These are phyloP conservation scores for Debaryomyces coudertii DNA, from an alignment of 1,139 yeast genomes.

Conservation along the genomic window DNA sequence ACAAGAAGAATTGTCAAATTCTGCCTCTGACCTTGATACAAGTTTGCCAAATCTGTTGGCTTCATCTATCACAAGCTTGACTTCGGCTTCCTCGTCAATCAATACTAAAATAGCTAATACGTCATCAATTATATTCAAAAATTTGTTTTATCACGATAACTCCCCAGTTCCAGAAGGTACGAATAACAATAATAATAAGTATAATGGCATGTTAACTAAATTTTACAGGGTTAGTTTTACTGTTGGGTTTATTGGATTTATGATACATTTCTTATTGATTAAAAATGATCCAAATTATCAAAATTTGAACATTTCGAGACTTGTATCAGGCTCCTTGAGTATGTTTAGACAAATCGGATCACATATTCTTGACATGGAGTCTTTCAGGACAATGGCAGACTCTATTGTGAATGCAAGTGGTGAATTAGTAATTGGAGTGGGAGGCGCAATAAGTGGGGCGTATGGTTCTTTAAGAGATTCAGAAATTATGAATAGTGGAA, in stretches of 20 bases:
- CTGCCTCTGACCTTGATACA: constrained; percentile 21
- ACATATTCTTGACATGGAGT: constrained; percentile 12
- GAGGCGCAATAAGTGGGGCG: constrained; percentile 18
- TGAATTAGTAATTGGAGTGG: constrained; percentile 16
- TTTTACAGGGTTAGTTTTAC: constrained; percentile 42
- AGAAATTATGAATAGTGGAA: constrained; percentile 22
- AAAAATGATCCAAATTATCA: constrained; percentile 23
- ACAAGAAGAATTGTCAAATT: constrained; percentile 31
- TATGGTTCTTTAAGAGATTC: constrained; percentile 20
- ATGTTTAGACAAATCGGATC: constrained; percentile 12
- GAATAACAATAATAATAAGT: constrained; percentile 13
- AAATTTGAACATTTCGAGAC: constrained; percentile 14
- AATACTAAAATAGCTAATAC: constrained; percentile 32
- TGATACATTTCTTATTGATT: constrained; percentile 40
- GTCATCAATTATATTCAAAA: constrained; percentile 38
- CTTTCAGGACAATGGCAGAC: constrained; percentile 11
- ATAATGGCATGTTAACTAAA: constrained; percentile 17
- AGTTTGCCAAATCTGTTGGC: constrained; percentile 33
- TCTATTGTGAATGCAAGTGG: constrained; percentile 16
- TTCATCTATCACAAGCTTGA: constrained; percentile 41
- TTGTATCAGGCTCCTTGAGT: constrained; percentile 11
- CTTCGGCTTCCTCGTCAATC: constrained; percentile 35
- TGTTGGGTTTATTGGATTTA: constrained; percentile 45
- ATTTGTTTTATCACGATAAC: constrained; percentile 25
- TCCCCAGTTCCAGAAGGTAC: constrained; percentile 17